Base-by-base conservation (phyloP, 176 grass and related monocot species). In the Oropetium thomaeum region DNA sequence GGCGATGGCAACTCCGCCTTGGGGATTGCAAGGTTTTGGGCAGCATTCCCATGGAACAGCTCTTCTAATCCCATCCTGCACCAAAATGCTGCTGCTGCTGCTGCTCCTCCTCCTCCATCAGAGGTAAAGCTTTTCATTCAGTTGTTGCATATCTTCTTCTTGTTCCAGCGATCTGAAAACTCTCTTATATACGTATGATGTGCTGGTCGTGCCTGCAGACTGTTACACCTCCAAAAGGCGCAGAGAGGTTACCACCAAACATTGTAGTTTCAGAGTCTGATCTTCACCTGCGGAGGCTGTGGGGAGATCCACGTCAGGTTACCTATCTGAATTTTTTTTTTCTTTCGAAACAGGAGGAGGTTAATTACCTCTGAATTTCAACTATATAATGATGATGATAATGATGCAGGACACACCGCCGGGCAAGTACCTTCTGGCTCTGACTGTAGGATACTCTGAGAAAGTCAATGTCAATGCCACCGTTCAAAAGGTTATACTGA, bases 221-320 rank as follows among this genome's bases (percentile, higher is more conserved):
- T 45, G 17, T 14, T 44, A 2, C 5, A 0, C 54, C 37, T 0
- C 81, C 80, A 0, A 70, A 41, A 74, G 90, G 87, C 1, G 72
- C 51, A 55, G 87, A 84, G 65, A 82, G 39, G 64, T 55, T 93
- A 65, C 87, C 90, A 0, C 87, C 87, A 0, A 59, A 76, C 1
- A 89, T 92, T 26, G 23, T 86, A 0, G 82, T 48, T 0, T 5
- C 30, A 31, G 82, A 92, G 11, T 76, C 89, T 8, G 89, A 92
- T 67, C 58, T 88, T 57, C 84, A 86, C 34, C 62, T 74, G 9
- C 79, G 85, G 14, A 51, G 89, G 25, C 74, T 86, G 9, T 89
- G 90, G 90, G 86, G 90, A 73, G 39, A 82, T 13, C 83, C 86
- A 35, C 57, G 22, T 15, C 58, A 89, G 35, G 53, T 76, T n/a